Base-by-base conservation (phyloP, 2,329 filamentous ascomycete genomes). In the Epichloe sibirici region DNA sequence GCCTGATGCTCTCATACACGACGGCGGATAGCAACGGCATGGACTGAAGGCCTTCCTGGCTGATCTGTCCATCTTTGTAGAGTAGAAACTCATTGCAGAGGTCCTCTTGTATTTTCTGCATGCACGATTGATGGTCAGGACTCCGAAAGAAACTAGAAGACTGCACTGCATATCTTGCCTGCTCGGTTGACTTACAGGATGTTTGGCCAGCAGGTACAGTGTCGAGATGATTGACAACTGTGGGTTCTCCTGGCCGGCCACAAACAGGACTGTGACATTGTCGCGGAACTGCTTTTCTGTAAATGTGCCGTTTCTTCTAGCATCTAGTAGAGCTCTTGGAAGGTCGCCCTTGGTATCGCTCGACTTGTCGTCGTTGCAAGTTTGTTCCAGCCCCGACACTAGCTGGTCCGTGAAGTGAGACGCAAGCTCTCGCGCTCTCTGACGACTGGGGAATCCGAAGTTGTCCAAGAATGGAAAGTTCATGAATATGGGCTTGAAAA, bases 1-100 rank as follows among this genome's bases (percentile, higher is more conserved):
- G 64, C 2, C 74, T 71, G 12, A 77, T 65, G 23, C 65, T 62
- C 50, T 77, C 74, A 55, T 72, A 70, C 21, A 76, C 62, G 25
- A 72, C 65, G 0, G 74, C 62, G 1, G 68, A 72, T 5, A 77
- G 62, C 35, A 67, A 66, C 0, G 73, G 72, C 31, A 74, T 62
- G 37, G 65, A 61, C 31, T 58, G 66, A 45, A 61, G 61, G 38
- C 17, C 57, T 51, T 57, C 62, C 51, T 50, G 12, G 51, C 45
- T 53, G 49, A 39, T 35, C 35, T 28, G 47, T n/a, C 39, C 49
- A 23, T n/a, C 55, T n/a, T n/a, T 31, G 11, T 45, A n/a, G 13
- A 25, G 23, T 11, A 43, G 49, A 12, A 71, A 57, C 53, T 71
- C 69, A 5, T 54, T 52, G 15, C 64, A 57, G 13, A 70, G 57